Percentiles rank a stretch among this genome's conserved stretches.
Evolutionary conservation across 1,284 basidiomycete genomes (phyloP).

Genomic region (Anthracocystis walkeri): DNA sequence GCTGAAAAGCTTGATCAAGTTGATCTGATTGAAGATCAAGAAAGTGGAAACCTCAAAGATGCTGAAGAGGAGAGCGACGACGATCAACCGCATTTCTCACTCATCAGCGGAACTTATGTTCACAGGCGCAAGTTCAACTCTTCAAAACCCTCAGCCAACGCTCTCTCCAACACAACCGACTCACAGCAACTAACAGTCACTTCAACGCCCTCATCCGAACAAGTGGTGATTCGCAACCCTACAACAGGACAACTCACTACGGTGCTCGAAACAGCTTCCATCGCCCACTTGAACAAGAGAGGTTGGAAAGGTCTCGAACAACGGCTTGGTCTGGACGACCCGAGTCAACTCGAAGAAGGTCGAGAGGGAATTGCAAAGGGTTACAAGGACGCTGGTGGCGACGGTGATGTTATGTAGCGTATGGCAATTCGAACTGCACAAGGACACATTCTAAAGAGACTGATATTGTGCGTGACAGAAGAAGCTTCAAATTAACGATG

Average conservation of each 20-base stretch:
- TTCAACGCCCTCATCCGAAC: neutral
- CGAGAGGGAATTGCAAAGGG: slow-evolving; percentile 88
- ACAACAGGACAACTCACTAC: slow-evolving; percentile 74
- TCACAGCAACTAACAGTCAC: slow-evolving; percentile 2
- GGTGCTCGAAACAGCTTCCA: slow-evolving; percentile 68
- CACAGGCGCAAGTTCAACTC: slow-evolving; percentile 77
- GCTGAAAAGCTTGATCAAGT: slow-evolving; percentile 9
- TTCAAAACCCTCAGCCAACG: slow-evolving; percentile 12
- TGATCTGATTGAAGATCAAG: slow-evolving; percentile 9
- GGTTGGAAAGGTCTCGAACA: slow-evolving; percentile 87
- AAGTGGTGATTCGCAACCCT: slow-evolving; percentile 76
- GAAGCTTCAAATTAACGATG: neutral
- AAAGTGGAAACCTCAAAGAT: slow-evolving; percentile 22
- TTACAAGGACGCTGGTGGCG: slow-evolving; percentile 74
- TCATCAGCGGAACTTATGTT: slow-evolving; percentile 87
- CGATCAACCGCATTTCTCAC: slow-evolving; percentile 77
- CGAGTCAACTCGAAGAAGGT: slow-evolving; percentile 86
- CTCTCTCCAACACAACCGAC: slow-evolving; percentile 7
- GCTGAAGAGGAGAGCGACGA: slow-evolving; percentile 71
- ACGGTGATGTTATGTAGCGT: slow-evolving; percentile 39
- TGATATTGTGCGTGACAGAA: neutral
- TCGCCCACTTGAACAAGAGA: slow-evolving; percentile 77
- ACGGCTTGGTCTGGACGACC: slow-evolving; percentile 81
- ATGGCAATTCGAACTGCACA: neutral
- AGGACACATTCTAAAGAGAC: too few species aligned